These are phyloP conservation scores for Epichloe sylvatica DNA, from an alignment of 2,329 filamentous ascomycete genomes.

Conservation along the genomic window DNA sequence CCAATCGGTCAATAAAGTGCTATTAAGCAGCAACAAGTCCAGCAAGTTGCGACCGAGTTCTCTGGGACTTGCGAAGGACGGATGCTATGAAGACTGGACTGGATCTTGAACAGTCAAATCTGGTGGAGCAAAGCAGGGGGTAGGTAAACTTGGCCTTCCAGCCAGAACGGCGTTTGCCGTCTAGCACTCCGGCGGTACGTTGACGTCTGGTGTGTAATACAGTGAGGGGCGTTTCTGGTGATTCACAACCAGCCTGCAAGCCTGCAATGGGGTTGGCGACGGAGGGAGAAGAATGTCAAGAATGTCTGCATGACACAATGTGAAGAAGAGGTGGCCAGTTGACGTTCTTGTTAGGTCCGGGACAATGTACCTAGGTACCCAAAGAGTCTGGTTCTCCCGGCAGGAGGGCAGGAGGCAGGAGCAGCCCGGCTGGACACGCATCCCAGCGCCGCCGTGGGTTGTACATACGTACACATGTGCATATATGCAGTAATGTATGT, in stretches of 20 bases:
- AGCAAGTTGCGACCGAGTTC: background rate
- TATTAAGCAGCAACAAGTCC: background rate
- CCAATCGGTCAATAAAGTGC: background rate
- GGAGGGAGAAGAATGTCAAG: background rate
- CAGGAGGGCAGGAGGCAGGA: too few relatives aligned
- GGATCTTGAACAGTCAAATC: background rate
- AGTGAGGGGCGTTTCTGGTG: background rate
- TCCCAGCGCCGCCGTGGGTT: too few relatives aligned
- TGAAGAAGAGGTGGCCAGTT: background rate
- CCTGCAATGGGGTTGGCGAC: background rate
- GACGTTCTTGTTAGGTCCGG: background rate
- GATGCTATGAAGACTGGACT: background rate
- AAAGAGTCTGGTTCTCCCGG: too few relatives aligned
- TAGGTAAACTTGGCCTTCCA: background rate
- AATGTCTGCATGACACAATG: background rate
- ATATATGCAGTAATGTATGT: too few relatives aligned
- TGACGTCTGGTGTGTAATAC: background rate
- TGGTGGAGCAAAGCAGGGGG: background rate
- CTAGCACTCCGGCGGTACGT: background rate
- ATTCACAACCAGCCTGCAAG: background rate
- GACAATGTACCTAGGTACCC: background rate
- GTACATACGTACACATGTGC: too few relatives aligned
- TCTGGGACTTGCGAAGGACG: background rate
- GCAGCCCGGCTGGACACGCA: too few relatives aligned
- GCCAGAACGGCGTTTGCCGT: background rate